phyloP scores from a whole-genome alignment of 1,139 yeast species.

The Debaryomyces robertsiae region DNA sequence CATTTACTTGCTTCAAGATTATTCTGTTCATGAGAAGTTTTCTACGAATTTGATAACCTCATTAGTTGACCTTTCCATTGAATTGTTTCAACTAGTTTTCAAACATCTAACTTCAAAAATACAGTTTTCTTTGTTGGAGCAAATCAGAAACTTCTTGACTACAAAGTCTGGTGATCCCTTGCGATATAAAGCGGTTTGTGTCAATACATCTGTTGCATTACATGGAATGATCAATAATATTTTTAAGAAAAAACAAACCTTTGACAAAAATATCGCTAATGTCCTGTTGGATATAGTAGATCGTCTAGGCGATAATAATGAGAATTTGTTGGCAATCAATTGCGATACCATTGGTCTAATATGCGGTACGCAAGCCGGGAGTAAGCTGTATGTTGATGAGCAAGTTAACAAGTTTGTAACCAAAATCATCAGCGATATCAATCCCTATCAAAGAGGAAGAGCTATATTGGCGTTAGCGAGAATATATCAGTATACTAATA shows the following conservation, averaged over 20 bases:
- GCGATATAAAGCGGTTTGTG: constrained; percentile 51
- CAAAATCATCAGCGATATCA: constrained; percentile 50
- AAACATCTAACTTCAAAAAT: constrained; percentile 77
- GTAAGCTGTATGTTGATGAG: constrained; percentile 31
- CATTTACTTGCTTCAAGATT: constrained; percentile 29
- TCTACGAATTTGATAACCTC: constrained; percentile 49
- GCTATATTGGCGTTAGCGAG: constrained; percentile 61
- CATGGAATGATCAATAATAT: constrained; percentile 54
- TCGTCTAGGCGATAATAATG: constrained; percentile 43
- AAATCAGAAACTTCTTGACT: constrained; percentile 57
- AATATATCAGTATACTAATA: constrained; percentile 48
- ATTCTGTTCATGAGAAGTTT: constrained; percentile 27
- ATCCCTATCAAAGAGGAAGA: constrained; percentile 70
- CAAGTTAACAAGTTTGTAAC: constrained; percentile 59
- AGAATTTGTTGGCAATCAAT: constrained; percentile 50
- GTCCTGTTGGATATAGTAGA: constrained; percentile 62
- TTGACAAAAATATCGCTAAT: constrained; percentile 50
- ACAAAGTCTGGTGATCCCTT: constrained; percentile 33
- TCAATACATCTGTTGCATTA: constrained; percentile 66
- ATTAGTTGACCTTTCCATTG: constrained; percentile 75
- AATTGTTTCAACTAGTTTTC: constrained; percentile 69
- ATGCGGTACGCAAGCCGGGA: constrained; percentile 43
- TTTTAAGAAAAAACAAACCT: constrained; percentile 23
- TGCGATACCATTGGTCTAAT: constrained; percentile 71
- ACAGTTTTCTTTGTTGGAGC: constrained; percentile 84